These are phyloP conservation scores for Gnomoniopsis sp. DNA, from an alignment of 2,329 filamentous ascomycete genomes.

Conservation along the genomic window DNA sequence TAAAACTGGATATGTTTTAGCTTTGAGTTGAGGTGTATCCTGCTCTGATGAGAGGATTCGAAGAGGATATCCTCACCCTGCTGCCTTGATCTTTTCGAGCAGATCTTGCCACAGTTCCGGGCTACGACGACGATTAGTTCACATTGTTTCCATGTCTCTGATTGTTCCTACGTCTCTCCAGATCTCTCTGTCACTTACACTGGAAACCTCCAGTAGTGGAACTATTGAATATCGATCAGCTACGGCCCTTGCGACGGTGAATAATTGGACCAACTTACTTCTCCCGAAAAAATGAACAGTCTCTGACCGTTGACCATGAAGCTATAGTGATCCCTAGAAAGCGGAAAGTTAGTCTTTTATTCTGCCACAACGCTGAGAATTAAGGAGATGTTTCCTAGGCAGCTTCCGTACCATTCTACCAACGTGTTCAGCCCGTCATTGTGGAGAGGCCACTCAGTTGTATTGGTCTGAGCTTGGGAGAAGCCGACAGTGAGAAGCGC, in stretches of 20 bases:
- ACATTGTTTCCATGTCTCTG: too few relatives aligned
- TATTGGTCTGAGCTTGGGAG: conserved; percentile 4
- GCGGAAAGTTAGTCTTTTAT: not conserved
- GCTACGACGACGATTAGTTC: conserved; percentile 9
- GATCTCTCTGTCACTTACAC: conserved; percentile 27
- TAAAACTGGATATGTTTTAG: conserved; percentile 29
- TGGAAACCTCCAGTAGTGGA: conserved; percentile 40
- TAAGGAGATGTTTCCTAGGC: not conserved
- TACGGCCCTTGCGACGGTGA: not conserved
- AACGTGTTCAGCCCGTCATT: conserved; percentile 19
- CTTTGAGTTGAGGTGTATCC: not conserved
- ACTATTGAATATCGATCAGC: conserved; percentile 22
- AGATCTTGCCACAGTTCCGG: conserved; percentile 39
- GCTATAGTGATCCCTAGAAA: conserved; percentile 37
- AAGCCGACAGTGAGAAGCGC: conserved; percentile 9
- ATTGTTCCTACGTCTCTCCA: not conserved
- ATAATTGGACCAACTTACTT: conserved; percentile 25
- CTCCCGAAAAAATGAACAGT: conserved; percentile 40
- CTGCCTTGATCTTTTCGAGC: conserved; percentile 39
- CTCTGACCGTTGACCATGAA: conserved; percentile 37
- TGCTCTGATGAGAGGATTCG: not conserved
- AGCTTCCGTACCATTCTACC: conserved; percentile 18
- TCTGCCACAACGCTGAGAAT: too few relatives aligned
- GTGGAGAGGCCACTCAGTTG: conserved; percentile 20
- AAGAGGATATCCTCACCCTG: conserved; percentile 26